Percentiles rank a stretch among this genome's conserved stretches.
phyloP scores from a whole-genome alignment of 2,329 filamentous ascomycete species.

The Huntiella abstrusa region DNA sequence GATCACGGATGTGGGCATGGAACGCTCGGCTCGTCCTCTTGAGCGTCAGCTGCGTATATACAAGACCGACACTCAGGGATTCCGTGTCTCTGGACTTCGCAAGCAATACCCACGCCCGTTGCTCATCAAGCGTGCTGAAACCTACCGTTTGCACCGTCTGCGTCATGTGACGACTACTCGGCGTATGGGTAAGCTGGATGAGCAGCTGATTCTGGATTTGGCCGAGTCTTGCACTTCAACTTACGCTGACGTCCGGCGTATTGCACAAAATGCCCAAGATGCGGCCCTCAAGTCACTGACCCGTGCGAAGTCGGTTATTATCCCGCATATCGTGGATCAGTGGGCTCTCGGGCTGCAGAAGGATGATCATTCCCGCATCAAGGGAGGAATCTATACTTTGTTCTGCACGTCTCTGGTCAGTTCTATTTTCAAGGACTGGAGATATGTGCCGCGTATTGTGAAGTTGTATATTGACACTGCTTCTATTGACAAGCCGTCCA shows the following conservation, averaged over 20 bases:
- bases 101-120: slow-evolving; percentile 86
- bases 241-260: slow-evolving; percentile 89
- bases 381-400: slow-evolving; percentile 81
- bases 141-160: slow-evolving; percentile 85
- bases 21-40: slow-evolving; percentile 80
- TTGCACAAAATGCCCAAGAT: slow-evolving; percentile 80
- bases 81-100: slow-evolving; percentile 81
- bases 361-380: slow-evolving; percentile 78
- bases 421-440: slow-evolving; percentile 81
- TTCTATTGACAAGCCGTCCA: slow-evolving; percentile 79
- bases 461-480: slow-evolving; percentile 78
- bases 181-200: slow-evolving; percentile 79
- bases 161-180: slow-evolving; percentile 83
- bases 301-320: slow-evolving; percentile 71
- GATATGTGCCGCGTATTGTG: slow-evolving; percentile 79
- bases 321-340: slow-evolving; percentile 65
- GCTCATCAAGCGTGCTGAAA: slow-evolving; percentile 80
- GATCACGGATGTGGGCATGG: slow-evolving; percentile 95
- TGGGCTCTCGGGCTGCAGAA: slow-evolving; percentile 61
- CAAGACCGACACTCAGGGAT: slow-evolving; percentile 70
- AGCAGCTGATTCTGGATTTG: slow-evolving; percentile 64
- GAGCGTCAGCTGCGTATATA: slow-evolving; percentile 75
- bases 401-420: slow-evolving; percentile 77
- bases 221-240: slow-evolving; percentile 76
- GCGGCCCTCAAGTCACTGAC: slow-evolving; percentile 83